A percentile compares a stretch with the other conserved stretches of the same genome.
These are phyloP conservation scores for Brettanomyces sp. DNA, from an alignment of 805 yeast species.

Conservation along the genomic window DNA sequence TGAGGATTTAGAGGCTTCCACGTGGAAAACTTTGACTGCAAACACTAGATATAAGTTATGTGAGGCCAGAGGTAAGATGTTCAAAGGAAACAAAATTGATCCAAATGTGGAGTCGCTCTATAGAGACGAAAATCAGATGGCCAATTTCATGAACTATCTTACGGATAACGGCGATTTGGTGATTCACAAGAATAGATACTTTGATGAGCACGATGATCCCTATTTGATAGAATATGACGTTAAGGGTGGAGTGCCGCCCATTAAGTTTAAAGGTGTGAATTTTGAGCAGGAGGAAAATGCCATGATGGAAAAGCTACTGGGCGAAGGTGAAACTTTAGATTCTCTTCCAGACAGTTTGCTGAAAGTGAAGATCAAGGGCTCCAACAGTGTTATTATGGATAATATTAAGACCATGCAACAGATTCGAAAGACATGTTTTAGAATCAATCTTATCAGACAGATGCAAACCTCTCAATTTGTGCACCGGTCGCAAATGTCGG, in stretches of 20 bases:
- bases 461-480: conserved; percentile 78
- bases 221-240: conserved; percentile 78
- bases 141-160: conserved; percentile 40
- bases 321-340: conserved; percentile 21
- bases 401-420: conserved; percentile 80
- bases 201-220: conserved; percentile 50
- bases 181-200: conserved; percentile 26
- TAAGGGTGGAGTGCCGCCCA: conserved; percentile 67
- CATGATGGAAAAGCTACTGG: conserved; percentile 29
- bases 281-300: conserved; percentile 36
- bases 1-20: conserved; percentile 61
- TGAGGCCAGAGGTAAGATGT: conserved; percentile 54
- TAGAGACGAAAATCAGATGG: conserved; percentile 62
- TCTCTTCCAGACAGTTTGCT: conserved; percentile 31
- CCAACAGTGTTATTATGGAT: conserved; percentile 47
- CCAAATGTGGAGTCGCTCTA: conserved; percentile 60
- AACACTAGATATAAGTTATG: conserved; percentile 72
- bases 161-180: conserved; percentile 27
- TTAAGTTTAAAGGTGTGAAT: conserved; percentile 42
- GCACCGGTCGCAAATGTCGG: conserved; percentile 63
- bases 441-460: conserved; percentile 77
- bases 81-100: conserved; percentile 50
- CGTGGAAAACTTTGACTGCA: conserved; percentile 81
- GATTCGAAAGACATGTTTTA: conserved; percentile 78
- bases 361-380: conserved; percentile 40